Evolutionary conservation across 2,329 filamentous ascomycete genomes (phyloP).

Genomic region (Mycocentrospora acerina): DNA sequence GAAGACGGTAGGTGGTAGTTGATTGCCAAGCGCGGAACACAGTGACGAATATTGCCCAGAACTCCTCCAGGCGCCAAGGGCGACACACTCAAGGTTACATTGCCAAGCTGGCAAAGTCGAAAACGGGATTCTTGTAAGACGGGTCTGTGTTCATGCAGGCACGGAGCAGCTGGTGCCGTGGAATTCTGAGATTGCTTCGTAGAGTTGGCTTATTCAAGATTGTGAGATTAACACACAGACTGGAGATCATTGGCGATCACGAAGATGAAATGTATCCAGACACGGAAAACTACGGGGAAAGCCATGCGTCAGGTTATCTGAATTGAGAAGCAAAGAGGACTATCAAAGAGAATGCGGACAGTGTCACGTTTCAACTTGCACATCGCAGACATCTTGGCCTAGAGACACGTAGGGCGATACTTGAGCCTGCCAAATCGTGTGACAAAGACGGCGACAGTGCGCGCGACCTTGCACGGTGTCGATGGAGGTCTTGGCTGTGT

Average conservation of each 20-base stretch:
- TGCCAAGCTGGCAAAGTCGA: constrained; percentile 12
- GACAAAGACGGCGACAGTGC: neutral
- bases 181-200: too few species aligned
- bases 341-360: constrained; percentile 2
- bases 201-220: neutral
- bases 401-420: neutral
- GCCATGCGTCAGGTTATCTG: neutral
- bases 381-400: neutral
- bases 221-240: neutral
- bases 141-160: neutral
- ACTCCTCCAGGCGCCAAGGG: constrained; percentile 22
- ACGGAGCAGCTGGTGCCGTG: neutral
- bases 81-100: too few species aligned
- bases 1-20: constrained; percentile 4
- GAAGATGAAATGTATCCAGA: too few species aligned
- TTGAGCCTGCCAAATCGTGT: neutral
- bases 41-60: constrained; percentile 10
- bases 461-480: constrained; percentile 15
- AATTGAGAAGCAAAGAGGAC: neutral
- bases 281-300: neutral
- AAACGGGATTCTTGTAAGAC: constrained; percentile 2
- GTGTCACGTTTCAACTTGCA: neutral
- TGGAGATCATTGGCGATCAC: constrained; percentile 1
- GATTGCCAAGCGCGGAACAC: constrained; percentile 26
- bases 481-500: constrained; percentile 21